phyloP scores from a whole-genome alignment of 2,329 filamentous ascomycete species.

The Fusarium heterosporum region DNA sequence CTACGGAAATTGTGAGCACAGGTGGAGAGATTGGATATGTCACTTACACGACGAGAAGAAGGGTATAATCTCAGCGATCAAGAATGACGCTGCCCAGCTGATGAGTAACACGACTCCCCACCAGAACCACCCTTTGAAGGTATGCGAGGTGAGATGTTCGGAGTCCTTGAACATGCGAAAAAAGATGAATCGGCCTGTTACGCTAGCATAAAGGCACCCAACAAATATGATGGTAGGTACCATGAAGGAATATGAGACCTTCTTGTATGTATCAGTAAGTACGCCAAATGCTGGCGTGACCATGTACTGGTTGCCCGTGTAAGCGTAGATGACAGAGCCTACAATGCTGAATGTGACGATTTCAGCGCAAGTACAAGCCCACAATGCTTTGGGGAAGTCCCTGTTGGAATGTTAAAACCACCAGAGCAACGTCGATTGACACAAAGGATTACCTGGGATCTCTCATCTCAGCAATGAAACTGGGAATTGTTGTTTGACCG shows the following conservation, averaged over 20 bases:
- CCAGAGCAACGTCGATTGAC: fast-evolving
- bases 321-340: slow-evolving; percentile 82
- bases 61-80: slow-evolving; percentile 91
- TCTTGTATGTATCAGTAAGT: slow-evolving; percentile 81
- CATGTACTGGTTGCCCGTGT: slow-evolving; percentile 89
- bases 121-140: slow-evolving; percentile 79
- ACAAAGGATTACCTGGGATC: slow-evolving; percentile 60
- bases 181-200: slow-evolving; percentile 89
- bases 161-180: slow-evolving; percentile 86
- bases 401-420: slow-evolving; percentile 48
- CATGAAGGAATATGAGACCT: slow-evolving; percentile 93
- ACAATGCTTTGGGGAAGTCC: slow-evolving; percentile 92
- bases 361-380: slow-evolving; percentile 88
- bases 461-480: slow-evolving; percentile 95
- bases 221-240: slow-evolving; percentile 92
- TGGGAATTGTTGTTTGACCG: slow-evolving; percentile 91
- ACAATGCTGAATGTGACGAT: slow-evolving; percentile 86
- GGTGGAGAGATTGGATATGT: fast-evolving
- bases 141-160: slow-evolving; percentile 82
- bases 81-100: slow-evolving; percentile 84
- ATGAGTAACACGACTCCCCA: slow-evolving; percentile 77
- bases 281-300: slow-evolving; percentile 88
- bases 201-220: slow-evolving; percentile 88
- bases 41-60: slow-evolving; percentile 82
- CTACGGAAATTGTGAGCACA: slow-evolving; percentile 48